A percentile compares a stretch with the other conserved stretches of the same genome.
Evolutionary conservation across 2,329 filamentous ascomycete species (phyloP).

Genomic region (Diplodia corticola): DNA sequence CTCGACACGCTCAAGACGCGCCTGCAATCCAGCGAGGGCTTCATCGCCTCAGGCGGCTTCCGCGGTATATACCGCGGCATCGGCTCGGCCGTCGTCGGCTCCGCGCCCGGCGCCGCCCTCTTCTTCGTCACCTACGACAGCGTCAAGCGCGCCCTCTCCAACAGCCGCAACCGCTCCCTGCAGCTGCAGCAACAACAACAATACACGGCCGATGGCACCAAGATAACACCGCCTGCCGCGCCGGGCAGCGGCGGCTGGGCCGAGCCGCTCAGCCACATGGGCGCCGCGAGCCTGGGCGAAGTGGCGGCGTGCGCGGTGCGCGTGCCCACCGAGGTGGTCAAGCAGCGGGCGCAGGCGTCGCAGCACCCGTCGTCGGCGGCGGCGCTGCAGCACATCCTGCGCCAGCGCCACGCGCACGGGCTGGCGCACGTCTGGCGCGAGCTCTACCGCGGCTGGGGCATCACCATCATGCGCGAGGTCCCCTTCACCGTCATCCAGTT

Average conservation of each 20-base stretch:
- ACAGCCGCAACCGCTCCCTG: constrained; percentile 20
- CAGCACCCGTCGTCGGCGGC: constrained; percentile 70
- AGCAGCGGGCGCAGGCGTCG: constrained; percentile 90
- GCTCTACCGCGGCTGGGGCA: constrained; percentile 86
- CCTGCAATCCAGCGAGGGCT: constrained; percentile 77
- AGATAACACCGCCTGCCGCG: neutral
- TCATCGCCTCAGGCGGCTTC: constrained; percentile 84
- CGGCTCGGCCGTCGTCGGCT: constrained; percentile 84
- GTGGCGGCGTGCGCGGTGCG: constrained; percentile 88
- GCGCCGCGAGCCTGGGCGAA: constrained; percentile 83
- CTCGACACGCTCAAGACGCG: constrained; percentile 99
- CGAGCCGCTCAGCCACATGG: constrained; percentile 66
- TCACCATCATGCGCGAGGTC: constrained; percentile 93
- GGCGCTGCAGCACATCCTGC: constrained; percentile 69
- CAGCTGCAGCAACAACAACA: too few species aligned
- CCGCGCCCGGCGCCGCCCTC: constrained; percentile 88
- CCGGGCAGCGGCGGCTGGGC: constrained; percentile 20
- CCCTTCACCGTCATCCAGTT: constrained; percentile 98
- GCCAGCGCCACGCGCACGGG: constrained; percentile 42
- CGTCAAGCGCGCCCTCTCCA: constrained; percentile 50
- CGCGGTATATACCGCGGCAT: constrained; percentile 90
- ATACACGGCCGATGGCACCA: constrained; percentile 22
- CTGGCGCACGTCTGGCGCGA: constrained; percentile 69
- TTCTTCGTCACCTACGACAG: constrained; percentile 96
- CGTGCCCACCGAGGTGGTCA: constrained; percentile 94